Evolutionary conservation across 2,329 filamentous ascomycete genomes (phyloP).

Genomic region (Cercospora sp.): DNA sequence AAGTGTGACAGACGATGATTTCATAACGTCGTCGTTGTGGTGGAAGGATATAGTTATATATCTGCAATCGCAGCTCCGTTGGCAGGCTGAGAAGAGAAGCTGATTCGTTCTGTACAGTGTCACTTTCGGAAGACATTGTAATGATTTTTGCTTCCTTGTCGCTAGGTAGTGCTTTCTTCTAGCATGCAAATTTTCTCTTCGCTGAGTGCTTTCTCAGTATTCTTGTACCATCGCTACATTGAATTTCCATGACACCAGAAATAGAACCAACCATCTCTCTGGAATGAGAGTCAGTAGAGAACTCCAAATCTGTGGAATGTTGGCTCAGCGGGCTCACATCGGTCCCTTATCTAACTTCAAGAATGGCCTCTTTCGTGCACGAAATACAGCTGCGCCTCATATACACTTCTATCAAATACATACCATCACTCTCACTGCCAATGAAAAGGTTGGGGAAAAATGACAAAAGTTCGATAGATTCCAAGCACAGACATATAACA

Average conservation of each 20-base stretch:
- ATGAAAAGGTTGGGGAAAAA: too few species aligned
- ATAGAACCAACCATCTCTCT: neutral
- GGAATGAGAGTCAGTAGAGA: neutral
- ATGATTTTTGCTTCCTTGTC: too few species aligned
- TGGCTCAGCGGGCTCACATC: neutral
- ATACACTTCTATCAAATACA: too few species aligned
- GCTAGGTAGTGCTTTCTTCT: too few species aligned
- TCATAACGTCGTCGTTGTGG: neutral
- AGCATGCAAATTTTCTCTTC: too few species aligned
- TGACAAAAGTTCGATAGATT: too few species aligned
- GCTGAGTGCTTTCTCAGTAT: too few species aligned
- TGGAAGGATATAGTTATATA: neutral
- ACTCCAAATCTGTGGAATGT: neutral
- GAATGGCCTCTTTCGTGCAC: too few species aligned
- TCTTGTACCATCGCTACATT: neutral
- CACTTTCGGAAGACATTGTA: too few species aligned
- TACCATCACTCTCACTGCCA: too few species aligned
- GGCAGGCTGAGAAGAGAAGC: neutral
- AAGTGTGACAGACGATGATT: neutral
- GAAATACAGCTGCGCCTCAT: neutral
- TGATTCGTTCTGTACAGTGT: neutral
- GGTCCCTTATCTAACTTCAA: too few species aligned
- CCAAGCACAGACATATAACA: too few species aligned
- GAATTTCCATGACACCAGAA: neutral
- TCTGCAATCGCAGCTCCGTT: neutral